Percentiles rank a stretch among this genome's conserved stretches.
These are phyloP conservation scores for Talaromyces sp. DNA, from an alignment of 2,329 filamentous ascomycete genomes.

Conservation along the genomic window DNA sequence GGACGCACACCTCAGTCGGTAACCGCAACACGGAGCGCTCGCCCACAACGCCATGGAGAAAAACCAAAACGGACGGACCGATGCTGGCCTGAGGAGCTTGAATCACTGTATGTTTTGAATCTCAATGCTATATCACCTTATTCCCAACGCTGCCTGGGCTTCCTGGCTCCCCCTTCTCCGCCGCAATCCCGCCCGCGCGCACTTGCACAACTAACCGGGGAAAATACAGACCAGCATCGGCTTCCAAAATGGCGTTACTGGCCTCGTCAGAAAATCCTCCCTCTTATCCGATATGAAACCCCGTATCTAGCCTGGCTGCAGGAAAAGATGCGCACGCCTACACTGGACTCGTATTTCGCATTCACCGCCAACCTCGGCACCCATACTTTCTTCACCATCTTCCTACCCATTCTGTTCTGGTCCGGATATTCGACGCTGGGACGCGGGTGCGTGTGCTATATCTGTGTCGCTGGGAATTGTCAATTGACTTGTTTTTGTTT, in stretches of 20 bases:
- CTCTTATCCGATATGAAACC: slow-evolving; percentile 89
- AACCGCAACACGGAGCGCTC: slow-evolving; percentile 6
- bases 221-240: slow-evolving; percentile 65
- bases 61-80: slow-evolving; percentile 13
- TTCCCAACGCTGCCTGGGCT: neutral
- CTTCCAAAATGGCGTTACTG: slow-evolving; percentile 86
- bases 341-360: slow-evolving; percentile 93
- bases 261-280: slow-evolving; percentile 74
- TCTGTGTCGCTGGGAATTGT: neutral
- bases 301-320: slow-evolving; percentile 88
- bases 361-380: slow-evolving; percentile 94
- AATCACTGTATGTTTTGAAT: slow-evolving; percentile 58
- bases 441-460: slow-evolving; percentile 67
- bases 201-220: neutral
- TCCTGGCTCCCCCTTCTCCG: neutral
- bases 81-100: slow-evolving; percentile 63
- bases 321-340: slow-evolving; percentile 69
- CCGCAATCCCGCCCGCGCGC: no score
- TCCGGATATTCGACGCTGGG: slow-evolving; percentile 81
- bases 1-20: slow-evolving; percentile 4
- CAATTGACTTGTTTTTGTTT: neutral
- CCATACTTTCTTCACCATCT: slow-evolving; percentile 98
- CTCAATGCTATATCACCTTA: slow-evolving; percentile 1
- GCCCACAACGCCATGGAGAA: slow-evolving; percentile 30
- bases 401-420: slow-evolving; percentile 93